Evolutionary conservation across 2,329 filamentous ascomycete genomes (phyloP).

Genomic region (Coniochaeta ligniaria): DNA sequence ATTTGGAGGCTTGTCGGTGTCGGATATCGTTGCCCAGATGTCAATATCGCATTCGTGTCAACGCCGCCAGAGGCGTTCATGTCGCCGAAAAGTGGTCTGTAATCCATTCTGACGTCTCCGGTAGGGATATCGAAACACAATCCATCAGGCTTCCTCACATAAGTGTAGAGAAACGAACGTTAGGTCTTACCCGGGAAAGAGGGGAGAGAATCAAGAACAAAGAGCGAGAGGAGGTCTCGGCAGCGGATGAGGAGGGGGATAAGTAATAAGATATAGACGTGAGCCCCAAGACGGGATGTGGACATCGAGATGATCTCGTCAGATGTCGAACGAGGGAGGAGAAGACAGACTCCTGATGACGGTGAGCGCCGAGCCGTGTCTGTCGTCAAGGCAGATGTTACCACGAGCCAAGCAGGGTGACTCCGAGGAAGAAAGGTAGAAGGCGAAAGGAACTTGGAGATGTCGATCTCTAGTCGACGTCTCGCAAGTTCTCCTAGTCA

Average conservation of each 20-base stretch:
- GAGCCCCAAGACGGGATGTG: background rate
- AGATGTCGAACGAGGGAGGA: background rate
- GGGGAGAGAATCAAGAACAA: background rate
- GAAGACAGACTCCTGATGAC: background rate
- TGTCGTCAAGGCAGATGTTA: background rate
- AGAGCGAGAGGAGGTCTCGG: background rate
- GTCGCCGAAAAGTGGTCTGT: background rate
- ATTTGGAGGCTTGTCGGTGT: constrained; percentile 16
- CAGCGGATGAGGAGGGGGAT: background rate
- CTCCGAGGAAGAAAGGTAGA: background rate
- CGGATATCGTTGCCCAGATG: constrained; percentile 3
- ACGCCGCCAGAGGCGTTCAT: background rate
- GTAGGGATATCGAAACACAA: background rate
- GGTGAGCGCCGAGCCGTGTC: constrained; percentile 7
- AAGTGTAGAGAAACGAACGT: background rate
- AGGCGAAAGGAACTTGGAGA: constrained; percentile 1
- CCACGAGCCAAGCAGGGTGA: background rate
- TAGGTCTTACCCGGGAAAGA: background rate
- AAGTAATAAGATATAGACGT: constrained; percentile 2
- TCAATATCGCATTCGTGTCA: background rate
- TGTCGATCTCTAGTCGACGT: constrained; percentile 16
- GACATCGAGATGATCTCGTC: background rate
- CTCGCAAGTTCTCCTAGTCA: constrained; percentile 12
- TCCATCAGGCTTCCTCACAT: constrained; percentile 1
- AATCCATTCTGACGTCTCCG: background rate